A percentile compares a stretch with the other conserved stretches of the same genome.
phyloP scores from a whole-genome alignment of 805 yeast species.

The Candida qinlingensis region DNA sequence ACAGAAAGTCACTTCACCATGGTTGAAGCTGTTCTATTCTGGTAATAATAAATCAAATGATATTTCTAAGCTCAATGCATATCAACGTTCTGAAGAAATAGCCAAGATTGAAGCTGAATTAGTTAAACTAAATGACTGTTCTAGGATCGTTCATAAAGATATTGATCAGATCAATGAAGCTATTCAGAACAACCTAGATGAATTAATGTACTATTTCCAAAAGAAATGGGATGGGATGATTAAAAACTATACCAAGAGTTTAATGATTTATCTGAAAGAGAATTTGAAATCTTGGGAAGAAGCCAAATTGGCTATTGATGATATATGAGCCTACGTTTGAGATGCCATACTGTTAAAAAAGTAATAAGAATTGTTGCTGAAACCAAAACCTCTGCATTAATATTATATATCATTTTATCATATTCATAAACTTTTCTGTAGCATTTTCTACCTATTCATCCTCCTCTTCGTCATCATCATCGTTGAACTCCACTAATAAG shows the following conservation, averaged over 20 bases:
- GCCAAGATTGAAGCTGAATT: constrained; percentile 31
- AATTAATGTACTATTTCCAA: constrained; percentile 24
- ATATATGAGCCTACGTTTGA: constrained; percentile 5
- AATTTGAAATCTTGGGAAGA: constrained; percentile 35
- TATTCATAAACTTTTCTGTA: no score
- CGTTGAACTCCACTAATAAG: constrained; percentile 43
- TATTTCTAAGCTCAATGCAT: constrained; percentile 25
- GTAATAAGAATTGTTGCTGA: no score
- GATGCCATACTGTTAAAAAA: no score
- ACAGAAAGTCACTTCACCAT: constrained; percentile 18
- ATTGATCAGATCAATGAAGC: constrained; percentile 31
- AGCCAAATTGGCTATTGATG: constrained; percentile 26
- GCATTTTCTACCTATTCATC: not conserved
- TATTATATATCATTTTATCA: no score
- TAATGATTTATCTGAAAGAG: constrained; percentile 33
- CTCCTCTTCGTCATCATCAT: constrained; percentile 26
- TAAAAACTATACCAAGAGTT: constrained; percentile 27
- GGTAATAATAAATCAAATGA: constrained; percentile 12
- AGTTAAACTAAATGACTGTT: constrained; percentile 34
- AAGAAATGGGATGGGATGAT: constrained; percentile 27
- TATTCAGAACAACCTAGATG: constrained; percentile 25
- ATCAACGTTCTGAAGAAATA: constrained; percentile 34
- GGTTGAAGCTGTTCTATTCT: constrained; percentile 22
- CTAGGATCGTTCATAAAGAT: constrained; percentile 31
- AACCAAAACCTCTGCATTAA: no score